These are phyloP conservation scores for Penicillium bialowiezense DNA, from an alignment of 495 filamentous ascomycete species.

Conservation along the genomic window DNA sequence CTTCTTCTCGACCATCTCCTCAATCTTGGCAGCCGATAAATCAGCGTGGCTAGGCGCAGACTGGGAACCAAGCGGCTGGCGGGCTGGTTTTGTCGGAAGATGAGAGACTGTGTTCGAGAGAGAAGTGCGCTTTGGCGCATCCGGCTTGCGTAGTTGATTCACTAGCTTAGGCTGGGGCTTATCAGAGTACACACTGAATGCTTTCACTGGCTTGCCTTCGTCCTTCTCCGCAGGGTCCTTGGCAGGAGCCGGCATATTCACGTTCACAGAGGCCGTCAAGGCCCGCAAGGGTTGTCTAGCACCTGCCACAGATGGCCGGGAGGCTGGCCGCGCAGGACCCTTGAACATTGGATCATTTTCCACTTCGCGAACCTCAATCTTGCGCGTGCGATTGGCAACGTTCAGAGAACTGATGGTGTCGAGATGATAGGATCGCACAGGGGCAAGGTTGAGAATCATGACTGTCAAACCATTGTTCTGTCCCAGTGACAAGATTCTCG, in stretches of 20 bases:
- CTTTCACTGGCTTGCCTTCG: slow-evolving; percentile 70
- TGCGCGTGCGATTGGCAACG: slow-evolving; percentile 93
- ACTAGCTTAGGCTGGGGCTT: slow-evolving; percentile 47
- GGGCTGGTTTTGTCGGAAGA: slow-evolving; percentile 28
- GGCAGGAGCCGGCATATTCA: slow-evolving; percentile 51
- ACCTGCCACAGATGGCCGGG: slow-evolving; percentile 41
- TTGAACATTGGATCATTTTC: slow-evolving; percentile 90
- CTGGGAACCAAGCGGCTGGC: slow-evolving; percentile 28
- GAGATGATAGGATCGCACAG: slow-evolving; percentile 80
- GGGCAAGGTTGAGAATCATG: slow-evolving; percentile 95
- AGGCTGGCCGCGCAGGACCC: slow-evolving; percentile 55
- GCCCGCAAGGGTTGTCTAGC: slow-evolving; percentile 75
- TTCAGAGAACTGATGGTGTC: slow-evolving; percentile 93
- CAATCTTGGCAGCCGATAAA: slow-evolving; percentile 74
- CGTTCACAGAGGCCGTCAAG: slow-evolving; percentile 58
- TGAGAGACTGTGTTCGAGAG: slow-evolving; percentile 32
- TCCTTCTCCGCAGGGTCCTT: slow-evolving; percentile 49
- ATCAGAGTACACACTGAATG: slow-evolving; percentile 82
- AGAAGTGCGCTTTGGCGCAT: slow-evolving; percentile 36
- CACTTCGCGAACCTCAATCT: slow-evolving; percentile 91
- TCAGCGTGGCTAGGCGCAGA: slow-evolving; percentile 29
- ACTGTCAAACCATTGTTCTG: slow-evolving; percentile 95
- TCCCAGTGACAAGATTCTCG: slow-evolving; percentile 83
- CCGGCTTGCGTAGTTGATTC: slow-evolving; percentile 38
- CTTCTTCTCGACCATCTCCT: slow-evolving; percentile 87